Conservation (phyloP, 495 filamentous ascomycete species). For the Aspergillus sclerotioniger region DNA sequence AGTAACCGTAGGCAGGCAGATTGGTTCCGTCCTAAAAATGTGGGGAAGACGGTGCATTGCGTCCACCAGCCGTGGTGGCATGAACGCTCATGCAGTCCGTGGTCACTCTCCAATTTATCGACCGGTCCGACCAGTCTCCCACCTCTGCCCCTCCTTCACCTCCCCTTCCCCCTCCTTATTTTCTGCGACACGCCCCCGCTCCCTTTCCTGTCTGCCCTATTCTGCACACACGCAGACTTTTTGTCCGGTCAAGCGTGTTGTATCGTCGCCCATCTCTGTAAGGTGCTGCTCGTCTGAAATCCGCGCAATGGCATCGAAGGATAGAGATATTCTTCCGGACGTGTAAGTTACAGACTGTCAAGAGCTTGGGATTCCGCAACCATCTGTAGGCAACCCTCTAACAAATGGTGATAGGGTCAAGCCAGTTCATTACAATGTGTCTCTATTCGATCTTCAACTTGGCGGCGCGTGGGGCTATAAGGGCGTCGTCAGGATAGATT, state of each 20-base stretch:
- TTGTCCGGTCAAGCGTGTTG: conserved; percentile 17
- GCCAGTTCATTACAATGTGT: conserved; percentile 81
- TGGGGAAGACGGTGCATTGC: conserved; percentile 42
- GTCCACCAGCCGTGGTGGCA: conserved; percentile 32
- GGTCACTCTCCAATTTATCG: conserved; percentile 25
- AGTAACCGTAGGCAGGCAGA: conserved; percentile 24
- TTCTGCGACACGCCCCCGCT: conserved; percentile 16
- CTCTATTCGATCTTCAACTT: conserved; percentile 74
- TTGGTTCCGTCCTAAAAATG: conserved; percentile 21
- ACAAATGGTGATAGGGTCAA: conserved; percentile 57
- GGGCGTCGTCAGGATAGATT: conserved; percentile 67
- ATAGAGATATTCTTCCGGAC: conserved; percentile 54
- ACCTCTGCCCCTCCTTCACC: conserved; percentile 21
- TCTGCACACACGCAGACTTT: conserved; percentile 22
- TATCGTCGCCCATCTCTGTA: conserved; percentile 15
- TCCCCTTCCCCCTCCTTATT: conserved; percentile 22
- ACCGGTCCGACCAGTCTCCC: conserved; percentile 24
- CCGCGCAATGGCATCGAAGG: conserved; percentile 44
- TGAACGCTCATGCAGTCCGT: conserved; percentile 21
- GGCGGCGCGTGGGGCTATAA: conserved; percentile 73
- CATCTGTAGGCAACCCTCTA: background rate
- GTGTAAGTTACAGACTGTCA: conserved; percentile 36
- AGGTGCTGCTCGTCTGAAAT: conserved; percentile 41
- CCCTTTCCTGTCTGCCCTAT: conserved; percentile 6
- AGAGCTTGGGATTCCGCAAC: background rate